Evolutionary conservation across 2,329 filamentous ascomycete species (phyloP), one percentile per base, ranked within the genome.

Genomic region (Diplodia intermedia): DNA sequence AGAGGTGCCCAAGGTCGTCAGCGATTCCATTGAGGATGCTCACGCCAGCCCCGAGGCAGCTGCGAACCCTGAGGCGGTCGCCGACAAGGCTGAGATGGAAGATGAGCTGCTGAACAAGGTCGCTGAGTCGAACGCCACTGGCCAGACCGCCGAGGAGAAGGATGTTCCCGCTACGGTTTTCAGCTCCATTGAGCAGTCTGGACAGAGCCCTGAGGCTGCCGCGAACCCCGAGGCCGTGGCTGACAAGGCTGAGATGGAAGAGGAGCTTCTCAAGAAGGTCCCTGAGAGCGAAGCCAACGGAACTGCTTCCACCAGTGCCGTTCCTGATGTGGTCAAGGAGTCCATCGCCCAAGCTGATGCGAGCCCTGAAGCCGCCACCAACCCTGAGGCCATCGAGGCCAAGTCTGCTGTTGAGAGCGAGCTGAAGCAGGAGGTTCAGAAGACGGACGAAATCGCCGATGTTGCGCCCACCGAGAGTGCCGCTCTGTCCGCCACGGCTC

Each of bases 351-450:
- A 81, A 65, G 85, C 90, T 26, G 86, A 87, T 66, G 78, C 84
- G 73, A 83, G 82, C 69, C 90, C 91, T 9, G 92, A 95, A 79
- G 92, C 92, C 40, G 87, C 90, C 43, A 86, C 86, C 67, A 90
- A 89, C 78, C 82, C 87, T 1, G 84, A 85, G 67, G 90, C 89
- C 20, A 91, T 95, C 7, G 81, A 86, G 70, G 91, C 94, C 73
- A 95, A 95, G 86, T 88, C 87, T 77, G 85, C 83, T 11, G 84
- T 93, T 5, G 92, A 96, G 82, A 79, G 86, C 31, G 90, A 97
- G 80, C 83, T 96, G 9, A 82, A 93, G 57, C 84, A 87, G 71
- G 86, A 91, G 77, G 84, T 89, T 70, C 65, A 79, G 71, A 76
- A 78, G 57, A 75, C 75, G 8, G 72, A 82, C 66, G 79, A 79